Conservation (phyloP, 768 basidiomycete species). For the Russula sp. region DNA sequence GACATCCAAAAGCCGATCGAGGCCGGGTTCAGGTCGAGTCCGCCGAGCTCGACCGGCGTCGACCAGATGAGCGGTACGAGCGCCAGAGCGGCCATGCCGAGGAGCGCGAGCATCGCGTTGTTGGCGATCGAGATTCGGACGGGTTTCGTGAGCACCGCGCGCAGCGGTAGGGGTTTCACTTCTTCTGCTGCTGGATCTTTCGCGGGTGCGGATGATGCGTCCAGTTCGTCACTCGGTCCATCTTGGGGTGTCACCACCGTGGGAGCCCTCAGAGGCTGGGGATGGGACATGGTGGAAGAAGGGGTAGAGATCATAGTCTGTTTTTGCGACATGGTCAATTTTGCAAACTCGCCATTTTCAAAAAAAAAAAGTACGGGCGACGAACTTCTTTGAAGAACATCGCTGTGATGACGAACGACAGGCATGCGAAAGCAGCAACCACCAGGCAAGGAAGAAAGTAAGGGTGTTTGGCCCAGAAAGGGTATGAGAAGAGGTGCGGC, state of each 20-base stretch:
- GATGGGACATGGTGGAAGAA: too few species aligned
- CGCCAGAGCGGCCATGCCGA: slow-evolving; percentile 34
- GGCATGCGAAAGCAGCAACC: neutral
- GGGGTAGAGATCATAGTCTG: neutral
- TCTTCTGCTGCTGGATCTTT: too few species aligned
- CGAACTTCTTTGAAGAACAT: too few species aligned
- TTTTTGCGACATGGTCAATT: too few species aligned
- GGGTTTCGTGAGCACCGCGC: slow-evolving; percentile 27
- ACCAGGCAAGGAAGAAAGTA: slow-evolving; percentile 25
- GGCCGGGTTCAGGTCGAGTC: slow-evolving; percentile 32
- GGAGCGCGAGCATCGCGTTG: slow-evolving; percentile 36
- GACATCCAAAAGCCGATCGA: slow-evolving; percentile 35
- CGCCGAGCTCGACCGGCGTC: slow-evolving; percentile 37
- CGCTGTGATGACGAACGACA: neutral
- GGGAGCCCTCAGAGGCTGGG: neutral
- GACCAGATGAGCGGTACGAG: slow-evolving; percentile 42
- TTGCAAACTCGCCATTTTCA: too few species aligned
- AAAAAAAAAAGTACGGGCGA: too few species aligned
- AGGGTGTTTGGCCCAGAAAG: slow-evolving; percentile 24
- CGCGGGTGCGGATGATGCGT: too few species aligned
- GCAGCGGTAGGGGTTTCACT: slow-evolving; percentile 29
- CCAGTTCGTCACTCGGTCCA: neutral
- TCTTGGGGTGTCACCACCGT: neutral
- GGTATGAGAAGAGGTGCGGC: slow-evolving; percentile 16
- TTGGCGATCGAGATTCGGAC: slow-evolving; percentile 39